Evolutionary conservation across 371 early-diverging fungal genomes (phyloP), one percentile per base, ranked within the genome.

Genomic region (Thermomucor indicae-seudaticae): DNA sequence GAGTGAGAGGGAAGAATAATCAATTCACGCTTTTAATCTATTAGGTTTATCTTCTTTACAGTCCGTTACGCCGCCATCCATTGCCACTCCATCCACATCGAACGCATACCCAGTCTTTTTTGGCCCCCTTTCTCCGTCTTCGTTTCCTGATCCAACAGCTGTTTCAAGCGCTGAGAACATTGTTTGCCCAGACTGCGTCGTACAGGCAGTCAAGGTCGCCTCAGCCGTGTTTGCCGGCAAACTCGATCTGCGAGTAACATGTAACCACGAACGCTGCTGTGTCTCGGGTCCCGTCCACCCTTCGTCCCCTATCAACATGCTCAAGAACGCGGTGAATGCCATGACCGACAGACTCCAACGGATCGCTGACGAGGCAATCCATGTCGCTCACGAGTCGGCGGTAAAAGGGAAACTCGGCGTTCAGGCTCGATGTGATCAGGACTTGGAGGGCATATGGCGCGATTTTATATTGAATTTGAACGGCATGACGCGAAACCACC

Each of bases 381-480:
- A 72, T 25, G 85, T 85, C 5, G 79, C 85, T 27, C 65, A 63
- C 19, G 83, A 84, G 46, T 83, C 83, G 24, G 86, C 81, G 27
- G 79, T 79, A 35, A 78, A 84, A 49, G 86, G 84, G 7, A 79
- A 79, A 55, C 66, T 86, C 3, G 87, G 87, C 37, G 79, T 81
- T 6, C 82, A 82, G 44, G 84, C 83, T 14, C 64, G 73, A 38
- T 55, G 69, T 42, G 73, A 72, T 37, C 78, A 81, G 16, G 69
- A 66, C 43, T 64, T 65, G 23, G 80, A 78, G 6, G 91, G 91
- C 31, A 69, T 80, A 12, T 91, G 89, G 89, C 75, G 67, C 27
- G 86, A 88, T 43, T 72, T 88, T 57, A 79, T 84, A 16, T 68
- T 75, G 39, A 81, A 84, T 41, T 71, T 87, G 49, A 89, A 87